phyloP scores from a whole-genome alignment of 176 grass and related monocot genomes.

The Musa beccarii region DNA sequence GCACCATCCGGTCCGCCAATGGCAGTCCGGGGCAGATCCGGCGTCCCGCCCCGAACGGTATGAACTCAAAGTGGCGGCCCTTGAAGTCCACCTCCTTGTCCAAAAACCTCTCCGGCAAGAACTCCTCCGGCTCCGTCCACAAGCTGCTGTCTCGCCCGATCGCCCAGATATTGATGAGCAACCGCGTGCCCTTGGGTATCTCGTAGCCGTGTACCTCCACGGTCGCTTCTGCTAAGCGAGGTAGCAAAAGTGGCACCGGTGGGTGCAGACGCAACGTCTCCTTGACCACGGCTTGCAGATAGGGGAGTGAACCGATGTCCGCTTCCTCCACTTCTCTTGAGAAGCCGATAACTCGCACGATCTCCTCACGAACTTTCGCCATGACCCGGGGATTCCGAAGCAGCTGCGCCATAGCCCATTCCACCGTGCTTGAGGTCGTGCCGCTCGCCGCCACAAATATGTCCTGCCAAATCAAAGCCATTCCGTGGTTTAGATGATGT shows the following conservation, averaged over 20 bases:
- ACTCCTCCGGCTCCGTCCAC: conserved; percentile 33
- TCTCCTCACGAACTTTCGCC: conserved; percentile 35
- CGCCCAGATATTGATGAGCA: conserved; percentile 44
- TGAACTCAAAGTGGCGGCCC: conserved; percentile 12
- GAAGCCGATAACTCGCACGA: conserved; percentile 12
- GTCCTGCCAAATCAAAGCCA: not conserved
- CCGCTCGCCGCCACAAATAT: not conserved
- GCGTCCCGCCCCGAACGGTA: not conserved
- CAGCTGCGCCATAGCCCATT: conserved; percentile 60
- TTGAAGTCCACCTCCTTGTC: conserved; percentile 19
- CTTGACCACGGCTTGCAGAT: conserved; percentile 44
- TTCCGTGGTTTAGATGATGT: not conserved
- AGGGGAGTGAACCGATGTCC: conserved; percentile 24
- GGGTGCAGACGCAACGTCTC: conserved; percentile 49
- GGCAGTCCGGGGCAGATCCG: not conserved
- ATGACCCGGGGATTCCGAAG: conserved; percentile 29
- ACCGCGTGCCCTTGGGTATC: conserved; percentile 22
- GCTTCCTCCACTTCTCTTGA: conserved; percentile 22
- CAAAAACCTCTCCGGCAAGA: conserved; percentile 34
- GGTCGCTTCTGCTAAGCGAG: conserved; percentile 6
- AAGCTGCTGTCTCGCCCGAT: conserved; percentile 19
- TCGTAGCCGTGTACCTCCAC: conserved; percentile 31
- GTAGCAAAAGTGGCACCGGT: conserved; percentile 30
- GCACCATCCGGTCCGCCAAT: conserved; percentile 2
- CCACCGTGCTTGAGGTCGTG: conserved; percentile 5